These are phyloP conservation scores for Mucor saturninus DNA, from an alignment of 371 early-diverging fungal genomes.

Conservation along the genomic window DNA sequence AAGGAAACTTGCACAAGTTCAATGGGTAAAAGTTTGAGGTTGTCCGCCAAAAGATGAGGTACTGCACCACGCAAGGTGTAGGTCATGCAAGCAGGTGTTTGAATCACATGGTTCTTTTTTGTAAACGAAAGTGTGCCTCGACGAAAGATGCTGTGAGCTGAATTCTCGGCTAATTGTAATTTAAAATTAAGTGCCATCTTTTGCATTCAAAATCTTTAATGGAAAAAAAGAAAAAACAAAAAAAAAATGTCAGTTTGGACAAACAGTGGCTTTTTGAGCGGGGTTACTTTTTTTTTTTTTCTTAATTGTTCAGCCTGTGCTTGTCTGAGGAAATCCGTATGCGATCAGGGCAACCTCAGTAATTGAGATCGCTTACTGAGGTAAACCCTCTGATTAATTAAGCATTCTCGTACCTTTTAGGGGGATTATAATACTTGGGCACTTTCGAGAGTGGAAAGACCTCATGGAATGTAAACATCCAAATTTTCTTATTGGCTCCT, in stretches of 20 bases:
- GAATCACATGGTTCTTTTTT: slow-evolving; percentile 40
- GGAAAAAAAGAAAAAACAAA: slow-evolving; percentile 10
- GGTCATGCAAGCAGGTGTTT: slow-evolving; percentile 76
- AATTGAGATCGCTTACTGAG: too few relatives aligned
- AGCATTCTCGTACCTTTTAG: too few relatives aligned
- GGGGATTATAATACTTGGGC: too few relatives aligned
- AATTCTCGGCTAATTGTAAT: slow-evolving; percentile 27
- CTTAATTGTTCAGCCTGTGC: not conserved
- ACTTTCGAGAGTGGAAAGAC: too few relatives aligned
- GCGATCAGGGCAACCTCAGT: too few relatives aligned
- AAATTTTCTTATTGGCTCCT: too few relatives aligned
- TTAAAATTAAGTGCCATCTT: slow-evolving; percentile 37
- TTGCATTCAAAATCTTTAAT: slow-evolving; percentile 17
- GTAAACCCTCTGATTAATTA: too few relatives aligned
- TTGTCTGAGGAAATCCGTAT: too few relatives aligned
- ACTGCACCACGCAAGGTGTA: slow-evolving; percentile 76
- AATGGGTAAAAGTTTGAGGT: slow-evolving; percentile 49
- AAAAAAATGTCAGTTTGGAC: not conserved
- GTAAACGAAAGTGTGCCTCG: slow-evolving; percentile 49
- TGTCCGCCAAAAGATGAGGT: slow-evolving; percentile 77
- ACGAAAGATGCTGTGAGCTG: slow-evolving; percentile 26
- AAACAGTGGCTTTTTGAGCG: slow-evolving; percentile 13
- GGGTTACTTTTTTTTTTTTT: not conserved
- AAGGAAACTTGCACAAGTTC: slow-evolving; percentile 56
- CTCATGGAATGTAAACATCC: too few relatives aligned